These are phyloP conservation scores for Cyberlindnera petersonii DNA, from an alignment of 805 yeast species.

Conservation along the genomic window DNA sequence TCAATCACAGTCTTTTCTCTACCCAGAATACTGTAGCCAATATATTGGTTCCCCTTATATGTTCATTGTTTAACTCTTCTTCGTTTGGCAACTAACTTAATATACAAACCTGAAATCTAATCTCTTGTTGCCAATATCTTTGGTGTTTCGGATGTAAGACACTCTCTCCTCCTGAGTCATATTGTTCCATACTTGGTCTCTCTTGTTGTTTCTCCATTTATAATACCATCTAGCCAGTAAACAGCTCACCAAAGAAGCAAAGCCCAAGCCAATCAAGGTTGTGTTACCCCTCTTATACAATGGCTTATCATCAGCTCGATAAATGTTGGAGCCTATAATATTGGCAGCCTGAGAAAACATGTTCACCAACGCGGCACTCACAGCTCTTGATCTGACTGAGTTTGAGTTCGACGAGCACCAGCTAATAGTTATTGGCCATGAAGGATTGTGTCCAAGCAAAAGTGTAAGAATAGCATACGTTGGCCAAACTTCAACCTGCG, in stretches of 20 bases:
- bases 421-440: conserved; percentile 53
- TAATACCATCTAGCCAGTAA: conserved; percentile 32
- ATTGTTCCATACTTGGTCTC: conserved; percentile 47
- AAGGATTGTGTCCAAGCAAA: conserved; percentile 40
- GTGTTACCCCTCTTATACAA: conserved; percentile 55
- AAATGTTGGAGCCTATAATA: conserved; percentile 53
- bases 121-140: conserved; percentile 54
- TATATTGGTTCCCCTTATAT: too few species aligned
- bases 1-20: too few species aligned
- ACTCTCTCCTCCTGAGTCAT: conserved; percentile 48
- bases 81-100: too few species aligned
- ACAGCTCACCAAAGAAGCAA: conserved; percentile 31
- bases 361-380: conserved; percentile 61
- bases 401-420: conserved; percentile 63
- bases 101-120: conserved; percentile 43
- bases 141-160: conserved; percentile 41
- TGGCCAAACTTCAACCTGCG: conserved; percentile 38
- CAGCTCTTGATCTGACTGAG: conserved; percentile 59
- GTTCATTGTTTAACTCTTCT: too few species aligned
- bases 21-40: too few species aligned
- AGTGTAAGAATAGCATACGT: conserved; percentile 37
- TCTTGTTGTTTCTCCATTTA: conserved; percentile 37
- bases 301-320: conserved; percentile 55
- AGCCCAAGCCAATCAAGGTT: conserved; percentile 35
- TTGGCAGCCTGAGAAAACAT: conserved; percentile 58